Evolutionary conservation across 1,284 basidiomycete genomes (phyloP), one percentile per base, ranked within the genome.

Genomic region (Moesziomyces parantarcticus): DNA sequence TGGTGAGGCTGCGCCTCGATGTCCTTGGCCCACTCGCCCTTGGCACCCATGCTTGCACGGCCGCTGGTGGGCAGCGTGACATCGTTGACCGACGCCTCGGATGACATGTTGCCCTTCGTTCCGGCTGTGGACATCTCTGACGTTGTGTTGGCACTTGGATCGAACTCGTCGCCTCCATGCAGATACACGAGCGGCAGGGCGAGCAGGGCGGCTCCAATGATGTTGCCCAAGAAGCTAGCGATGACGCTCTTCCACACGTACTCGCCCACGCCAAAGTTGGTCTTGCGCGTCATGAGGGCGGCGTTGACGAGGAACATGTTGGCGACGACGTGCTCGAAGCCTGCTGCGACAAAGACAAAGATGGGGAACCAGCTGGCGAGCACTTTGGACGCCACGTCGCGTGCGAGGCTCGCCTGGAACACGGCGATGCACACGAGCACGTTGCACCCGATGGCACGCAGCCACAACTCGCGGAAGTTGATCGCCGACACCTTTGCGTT

Each of bases 371-470:
- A 92, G 44, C 88, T 87, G 0, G 89, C 88, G 58, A 90, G 84
- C 43, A 92, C 87, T 88, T 92, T 92, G 13, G 90, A 91, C 10
- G 90, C 81, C 0, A 90, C 90, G 10, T 92, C 91, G 51, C 84
- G 88, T 9, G 91, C 89, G 18, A 88, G 89, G n/a, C 89, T 86
- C 0, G 89, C 88, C 89, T 91, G 91, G 90, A 91, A 92, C 57
- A 92, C 87, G 5, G 91, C 91, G n/a, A 91, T 85, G 69, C 88
- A 90, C 36, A 92, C 91, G 3, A 92, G 86, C 88, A 90, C 91
- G 75, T 92, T 92, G 75, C 91, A 92, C 5, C 88, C 91, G 68
- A 92, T 91, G 0, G 90, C 91, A 21, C 91, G 87, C 20, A 92
- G 83, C 84, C 92, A 90, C 48, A 92, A 90, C 79, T 92, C 57